Base-by-base conservation (phyloP, 139 green algal species). In the Diplosphaera chodatii region DNA sequence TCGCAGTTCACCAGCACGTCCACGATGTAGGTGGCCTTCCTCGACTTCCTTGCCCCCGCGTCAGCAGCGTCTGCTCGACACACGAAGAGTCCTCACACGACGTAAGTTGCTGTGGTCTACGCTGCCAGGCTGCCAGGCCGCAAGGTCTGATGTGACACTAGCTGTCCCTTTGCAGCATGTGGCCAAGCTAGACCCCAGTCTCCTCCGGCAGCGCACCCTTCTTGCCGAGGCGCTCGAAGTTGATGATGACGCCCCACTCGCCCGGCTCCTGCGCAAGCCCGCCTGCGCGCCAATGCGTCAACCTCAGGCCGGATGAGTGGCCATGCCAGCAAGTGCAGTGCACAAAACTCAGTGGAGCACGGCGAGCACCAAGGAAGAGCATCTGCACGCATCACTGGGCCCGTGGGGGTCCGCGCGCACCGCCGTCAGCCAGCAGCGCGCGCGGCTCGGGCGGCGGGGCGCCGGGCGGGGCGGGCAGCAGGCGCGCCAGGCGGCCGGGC, bases 171-270 rank as follows among this genome's bases (percentile, higher is more conserved):
- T n/a, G n/a, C n/a, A n/a, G n/a, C n/a, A n/a, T n/a, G n/a, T n/a
- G n/a, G n/a, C n/a, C n/a, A n/a, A n/a, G n/a, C n/a, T n/a, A n/a
- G n/a, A n/a, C n/a, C n/a, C n/a, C n/a, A n/a, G n/a, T n/a, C n/a
- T n/a, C n/a, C n/a, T n/a, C n/a, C n/a, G n/a, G 10, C 37, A 48
- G 37, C 37, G 10, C 55, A 22, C 63, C 56, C 29, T 59, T 40
- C 48, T 82, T 68, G 30, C 68, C 32, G 34, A 68, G 33, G 3
- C 64, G 84, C 71, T 96, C 80, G 78, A 97, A 97, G 64, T 88
- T 91, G 8, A 96, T 75, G 4, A 96, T 75, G 16, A 89, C 79
- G 1, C 79, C 92, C 91, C 91, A 97, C 31, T 85, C 84, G n/a
- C 63, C 69, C 22, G 65, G 67, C 15, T 77, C 76, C 59, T 5